These are phyloP conservation scores for Suillus lakei DNA, from an alignment of 768 basidiomycete genomes.

Conservation along the genomic window DNA sequence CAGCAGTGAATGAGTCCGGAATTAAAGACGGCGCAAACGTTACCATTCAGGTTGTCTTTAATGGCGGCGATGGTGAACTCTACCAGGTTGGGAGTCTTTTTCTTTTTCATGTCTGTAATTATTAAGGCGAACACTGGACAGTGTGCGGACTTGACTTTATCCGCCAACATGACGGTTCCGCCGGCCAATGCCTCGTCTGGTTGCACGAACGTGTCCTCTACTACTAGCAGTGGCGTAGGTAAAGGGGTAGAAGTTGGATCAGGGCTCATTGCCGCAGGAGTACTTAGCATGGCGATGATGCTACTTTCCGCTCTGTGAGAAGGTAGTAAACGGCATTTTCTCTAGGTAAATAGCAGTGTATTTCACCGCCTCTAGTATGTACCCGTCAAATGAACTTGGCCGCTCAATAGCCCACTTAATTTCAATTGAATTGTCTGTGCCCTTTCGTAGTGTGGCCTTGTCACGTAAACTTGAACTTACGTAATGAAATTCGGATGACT, in stretches of 20 bases:
- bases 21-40: slow-evolving; percentile 70
- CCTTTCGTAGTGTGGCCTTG: not conserved
- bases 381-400: not conserved
- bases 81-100: slow-evolving; percentile 56
- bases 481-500: not conserved
- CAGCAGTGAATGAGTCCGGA: slow-evolving; percentile 49
- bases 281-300: slow-evolving; percentile 2
- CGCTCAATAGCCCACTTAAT: not conserved
- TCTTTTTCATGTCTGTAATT: slow-evolving; percentile 1
- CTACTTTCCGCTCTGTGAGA: not conserved
- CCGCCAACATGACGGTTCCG: slow-evolving; percentile 52
- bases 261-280: slow-evolving; percentile 12
- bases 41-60: slow-evolving; percentile 69
- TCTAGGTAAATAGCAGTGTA: not conserved
- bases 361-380: not conserved
- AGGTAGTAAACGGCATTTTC: not conserved
- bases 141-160: slow-evolving; percentile 83
- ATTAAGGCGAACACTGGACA: slow-evolving; percentile 30
- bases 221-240: slow-evolving; percentile 19
- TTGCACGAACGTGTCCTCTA: slow-evolving; percentile 39
- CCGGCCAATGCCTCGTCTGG: slow-evolving; percentile 43
- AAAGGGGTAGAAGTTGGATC: slow-evolving; percentile 18
- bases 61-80: slow-evolving; percentile 73
- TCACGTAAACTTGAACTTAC: not conserved
- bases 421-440: not conserved